A percentile compares a stretch with the other conserved stretches of the same genome.
These are phyloP conservation scores for Fraxinus sp. DNA, from an alignment of 305 asterid genomes.

Conservation along the genomic window DNA sequence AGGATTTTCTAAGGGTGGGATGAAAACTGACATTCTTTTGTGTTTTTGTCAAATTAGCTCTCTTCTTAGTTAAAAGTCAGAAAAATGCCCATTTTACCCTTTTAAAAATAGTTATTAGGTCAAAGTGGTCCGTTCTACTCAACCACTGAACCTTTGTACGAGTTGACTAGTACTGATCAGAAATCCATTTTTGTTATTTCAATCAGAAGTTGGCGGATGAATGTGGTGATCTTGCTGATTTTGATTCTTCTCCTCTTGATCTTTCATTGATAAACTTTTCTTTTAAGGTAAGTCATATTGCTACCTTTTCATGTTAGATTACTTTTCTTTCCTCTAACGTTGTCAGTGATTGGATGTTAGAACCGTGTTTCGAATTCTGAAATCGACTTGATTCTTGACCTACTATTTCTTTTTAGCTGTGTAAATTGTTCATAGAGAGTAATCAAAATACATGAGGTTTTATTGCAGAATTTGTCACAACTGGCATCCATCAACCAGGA, in stretches of 20 bases:
- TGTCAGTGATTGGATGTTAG: background rate
- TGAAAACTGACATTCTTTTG: background rate
- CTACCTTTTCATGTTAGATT: background rate
- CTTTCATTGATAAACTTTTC: slow-evolving; percentile 87
- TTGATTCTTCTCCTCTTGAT: slow-evolving; percentile 68
- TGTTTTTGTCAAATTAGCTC: background rate
- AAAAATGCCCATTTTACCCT: background rate
- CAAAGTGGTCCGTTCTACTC: background rate
- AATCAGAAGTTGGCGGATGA: slow-evolving; percentile 68
- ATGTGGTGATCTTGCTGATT: slow-evolving; percentile 76
- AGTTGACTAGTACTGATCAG: background rate
- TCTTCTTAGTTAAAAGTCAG: background rate
- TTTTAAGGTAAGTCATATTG: slow-evolving; percentile 61
- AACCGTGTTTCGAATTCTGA: slow-evolving; percentile 5
- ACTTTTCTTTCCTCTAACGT: background rate
- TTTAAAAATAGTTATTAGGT: background rate
- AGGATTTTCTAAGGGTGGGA: background rate
- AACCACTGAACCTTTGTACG: background rate
- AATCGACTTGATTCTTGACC: background rate
- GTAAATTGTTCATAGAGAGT: background rate
- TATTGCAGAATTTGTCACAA: slow-evolving; percentile 82
- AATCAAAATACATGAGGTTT: slow-evolving; percentile 1
- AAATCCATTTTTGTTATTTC: slow-evolving; percentile 30
- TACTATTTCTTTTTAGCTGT: background rate
- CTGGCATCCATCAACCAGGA: slow-evolving; percentile 87